Percentiles rank a stretch among this genome's conserved stretches.
These are phyloP conservation scores for Neurospora sp. DNA, from an alignment of 495 filamentous ascomycete species.

Conservation along the genomic window DNA sequence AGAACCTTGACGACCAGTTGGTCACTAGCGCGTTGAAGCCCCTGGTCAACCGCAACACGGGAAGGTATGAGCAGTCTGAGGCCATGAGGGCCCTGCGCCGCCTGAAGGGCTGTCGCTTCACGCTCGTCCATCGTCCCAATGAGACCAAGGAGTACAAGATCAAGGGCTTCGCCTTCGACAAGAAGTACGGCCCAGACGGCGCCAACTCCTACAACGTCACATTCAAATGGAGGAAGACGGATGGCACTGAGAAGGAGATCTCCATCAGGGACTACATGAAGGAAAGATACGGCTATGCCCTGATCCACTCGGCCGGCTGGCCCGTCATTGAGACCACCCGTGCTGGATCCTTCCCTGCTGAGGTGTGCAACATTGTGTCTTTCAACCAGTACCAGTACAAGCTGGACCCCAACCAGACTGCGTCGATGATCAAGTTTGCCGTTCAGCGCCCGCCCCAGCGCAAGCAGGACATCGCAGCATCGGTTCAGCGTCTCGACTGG, in stretches of 20 bases:
- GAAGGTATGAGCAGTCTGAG: slow-evolving; percentile 17
- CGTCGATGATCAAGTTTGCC: slow-evolving; percentile 82
- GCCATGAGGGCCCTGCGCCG: slow-evolving; percentile 42
- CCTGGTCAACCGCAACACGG: not conserved
- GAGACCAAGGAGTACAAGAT: slow-evolving; percentile 49
- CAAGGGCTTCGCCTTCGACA: slow-evolving; percentile 40
- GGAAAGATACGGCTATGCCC: slow-evolving; percentile 47
- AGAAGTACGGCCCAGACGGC: slow-evolving; percentile 25
- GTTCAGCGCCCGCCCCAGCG: slow-evolving; percentile 54
- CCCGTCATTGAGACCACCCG: slow-evolving; percentile 65
- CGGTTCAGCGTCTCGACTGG: slow-evolving; percentile 59
- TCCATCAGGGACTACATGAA: slow-evolving; percentile 58
- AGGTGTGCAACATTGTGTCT: slow-evolving; percentile 43
- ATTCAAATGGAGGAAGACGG: slow-evolving; percentile 45
- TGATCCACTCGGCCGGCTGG: slow-evolving; percentile 35
- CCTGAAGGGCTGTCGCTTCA: slow-evolving; percentile 56
- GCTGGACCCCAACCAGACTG: slow-evolving; percentile 58
- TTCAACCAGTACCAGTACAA: slow-evolving; percentile 77
- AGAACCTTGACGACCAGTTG: not conserved
- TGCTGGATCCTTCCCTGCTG: slow-evolving; percentile 64
- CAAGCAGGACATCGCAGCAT: slow-evolving; percentile 46
- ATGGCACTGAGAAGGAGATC: slow-evolving; percentile 33
- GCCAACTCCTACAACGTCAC: slow-evolving; percentile 42
- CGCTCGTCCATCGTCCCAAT: slow-evolving; percentile 47
- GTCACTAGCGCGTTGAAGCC: not conserved